Evolutionary conservation across 495 filamentous ascomycete species (phyloP).

Genomic region (Lichenothelia convexa): DNA sequence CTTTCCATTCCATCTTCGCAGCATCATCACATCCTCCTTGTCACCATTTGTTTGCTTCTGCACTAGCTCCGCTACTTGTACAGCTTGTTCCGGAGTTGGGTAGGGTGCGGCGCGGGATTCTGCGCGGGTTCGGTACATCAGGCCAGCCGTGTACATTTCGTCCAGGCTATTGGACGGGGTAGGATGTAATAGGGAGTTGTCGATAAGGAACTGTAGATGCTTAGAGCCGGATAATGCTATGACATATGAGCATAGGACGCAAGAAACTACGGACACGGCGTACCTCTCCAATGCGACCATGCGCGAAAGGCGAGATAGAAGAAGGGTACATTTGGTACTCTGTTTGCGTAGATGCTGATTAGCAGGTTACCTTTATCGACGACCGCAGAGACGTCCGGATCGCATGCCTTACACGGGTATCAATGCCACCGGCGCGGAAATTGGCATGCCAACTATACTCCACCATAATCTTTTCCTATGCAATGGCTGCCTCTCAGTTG

Average conservation of each 20-base stretch:
- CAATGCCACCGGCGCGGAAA: slow-evolving; percentile 64
- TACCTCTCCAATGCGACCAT: slow-evolving; percentile 50
- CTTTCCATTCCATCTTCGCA: slow-evolving; percentile 26
- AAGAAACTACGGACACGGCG: no score
- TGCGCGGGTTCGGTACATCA: slow-evolving; percentile 17
- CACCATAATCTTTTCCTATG: slow-evolving; percentile 61
- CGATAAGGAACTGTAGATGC: slow-evolving; percentile 63
- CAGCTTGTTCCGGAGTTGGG: slow-evolving; percentile 16
- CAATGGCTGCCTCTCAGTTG: slow-evolving; percentile 59
- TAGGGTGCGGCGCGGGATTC: slow-evolving; percentile 15
- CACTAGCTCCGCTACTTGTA: slow-evolving; percentile 44
- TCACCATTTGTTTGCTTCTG: slow-evolving; percentile 24
- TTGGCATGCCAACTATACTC: slow-evolving; percentile 65
- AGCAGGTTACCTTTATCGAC: background rate
- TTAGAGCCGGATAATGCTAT: slow-evolving; percentile 62
- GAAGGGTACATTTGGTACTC: slow-evolving; percentile 90
- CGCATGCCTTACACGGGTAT: slow-evolving; percentile 54
- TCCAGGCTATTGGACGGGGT: slow-evolving; percentile 49
- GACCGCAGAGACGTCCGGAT: background rate
- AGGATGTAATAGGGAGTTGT: slow-evolving; percentile 45
- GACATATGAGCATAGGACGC: no score
- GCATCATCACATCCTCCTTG: slow-evolving; percentile 22
- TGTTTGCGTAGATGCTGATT: slow-evolving; percentile 24
- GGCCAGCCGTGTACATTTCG: slow-evolving; percentile 40
- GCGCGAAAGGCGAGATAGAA: slow-evolving; percentile 81